Evolutionary conservation across 179 eudicot genomes (phyloP).

Genomic region (Camellia oleifera): DNA sequence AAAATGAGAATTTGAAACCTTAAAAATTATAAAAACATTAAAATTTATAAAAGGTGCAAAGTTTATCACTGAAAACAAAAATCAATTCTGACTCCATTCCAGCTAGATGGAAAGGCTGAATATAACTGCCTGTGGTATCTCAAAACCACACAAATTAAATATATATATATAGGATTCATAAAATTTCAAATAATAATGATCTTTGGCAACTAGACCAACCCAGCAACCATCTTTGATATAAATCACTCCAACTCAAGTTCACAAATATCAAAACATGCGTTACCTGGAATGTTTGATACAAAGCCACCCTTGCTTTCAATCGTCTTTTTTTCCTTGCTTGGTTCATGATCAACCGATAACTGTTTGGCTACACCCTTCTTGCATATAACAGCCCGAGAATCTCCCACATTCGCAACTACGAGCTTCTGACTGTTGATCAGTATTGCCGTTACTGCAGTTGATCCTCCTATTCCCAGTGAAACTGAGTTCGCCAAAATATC

Average conservation of each 20-base stretch:
- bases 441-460: conserved; percentile 90
- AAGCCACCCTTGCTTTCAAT: conserved; percentile 88
- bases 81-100: background rate
- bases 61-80: background rate
- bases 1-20: background rate
- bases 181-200: background rate
- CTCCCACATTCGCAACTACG: conserved; percentile 82
- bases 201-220: background rate
- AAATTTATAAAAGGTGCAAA: background rate
- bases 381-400: conserved; percentile 76
- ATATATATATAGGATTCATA: background rate
- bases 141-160: background rate
- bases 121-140: background rate
- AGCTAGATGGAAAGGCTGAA: background rate
- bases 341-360: conserved; percentile 77
- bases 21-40: background rate
- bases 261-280: background rate
- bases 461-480: conserved; percentile 73
- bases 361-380: conserved; percentile 67
- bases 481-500: conserved; percentile 56
- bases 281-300: conserved; percentile 79
- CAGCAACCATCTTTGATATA: background rate
- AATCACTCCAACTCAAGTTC: background rate
- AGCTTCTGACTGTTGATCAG: conserved; percentile 68
- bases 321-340: conserved; percentile 54